Base-by-base conservation (phyloP, 2,329 filamentous ascomycete species). In the Botrytis paeoniae region DNA sequence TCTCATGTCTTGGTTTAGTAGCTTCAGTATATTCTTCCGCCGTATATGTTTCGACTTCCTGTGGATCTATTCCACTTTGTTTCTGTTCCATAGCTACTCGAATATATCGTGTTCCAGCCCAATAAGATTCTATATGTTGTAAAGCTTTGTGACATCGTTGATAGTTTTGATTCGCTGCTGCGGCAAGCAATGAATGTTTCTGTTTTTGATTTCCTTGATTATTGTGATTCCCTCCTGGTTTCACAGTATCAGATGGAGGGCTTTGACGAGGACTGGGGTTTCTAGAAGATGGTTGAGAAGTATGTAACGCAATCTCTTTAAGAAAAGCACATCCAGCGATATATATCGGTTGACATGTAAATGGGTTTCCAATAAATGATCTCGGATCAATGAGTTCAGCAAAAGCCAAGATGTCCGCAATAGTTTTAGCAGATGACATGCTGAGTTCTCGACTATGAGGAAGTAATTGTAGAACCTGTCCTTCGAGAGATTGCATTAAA, bases 251-350 rank as follows among this genome's bases (percentile, higher is more conserved):
- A 7, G 73, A 63, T 14, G 62, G 43, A 8, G 62, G 43, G 39
- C 70, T 65, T n/a, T 72, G 73, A 57, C 77, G 77, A 39, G 79
- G 79, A 61, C 76, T 79, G 29, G 22, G 73, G 51, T 89, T 88
- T 71, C 89, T 86, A 0, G 91, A 93, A 41, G 91, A 81, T 32
- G 89, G 85, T 73, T 90, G 86, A 4, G 87, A 91, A 35, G 91
- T 90, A 75, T 90, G 91, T 22, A 91, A 88, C 5, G 89, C 90
- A 7, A 92, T 93, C 80, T 97, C 94, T 83, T 94, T 93, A 25
- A 97, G 84, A 77, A 97, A 97, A 0, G 94, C 94, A 79, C 93
- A 97, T 0, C 93, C 94, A 0, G 94, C 94, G 74, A 97, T 95
- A 78, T 97, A 97, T 79, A 97, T 97, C 0, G 94, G 94, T 81